Base-by-base conservation (phyloP, 108 stramenopile species). In the Fragilaria radians region DNA sequence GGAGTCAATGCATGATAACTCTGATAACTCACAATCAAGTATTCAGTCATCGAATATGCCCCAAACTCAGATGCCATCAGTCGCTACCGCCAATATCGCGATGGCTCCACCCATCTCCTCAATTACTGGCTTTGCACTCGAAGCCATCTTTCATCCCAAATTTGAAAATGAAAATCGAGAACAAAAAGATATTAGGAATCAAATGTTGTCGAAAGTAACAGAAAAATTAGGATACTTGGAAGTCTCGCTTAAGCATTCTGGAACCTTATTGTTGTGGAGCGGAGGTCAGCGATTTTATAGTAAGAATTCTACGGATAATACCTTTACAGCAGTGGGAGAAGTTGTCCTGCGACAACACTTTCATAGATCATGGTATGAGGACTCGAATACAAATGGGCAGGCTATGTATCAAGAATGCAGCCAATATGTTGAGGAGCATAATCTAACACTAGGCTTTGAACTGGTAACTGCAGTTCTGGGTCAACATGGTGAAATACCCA, bases 131-230 rank as follows among this genome's bases (percentile, higher is more conserved):
- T 56, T 89, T n/a, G 68, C 72, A 18, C 66, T 88, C 0, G 91
- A 92, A 60, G 91, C 83, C 7, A 85, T 92, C 24, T 92, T 92
- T 61, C 83, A 87, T 73, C 91, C 91, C 11, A 92, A 92, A 59
- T 92, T 92, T 63, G 91, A 88, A 52, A 92, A 92, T 61, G 91
- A 92, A 71, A 61, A 63, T 45, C 47, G 50, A 52, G 64, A 45
- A 54, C 36, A 72, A 62, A 52, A 62, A 61, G 7, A 69, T 45
- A 75, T 91, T 42, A 80, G 90, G 19, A 52, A 65, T 21, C 47
- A 68, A 53, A 91, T 91, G 90, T 66, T 73, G 36, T 34, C 71
- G 27, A 60, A 42, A 24, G 78, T 91, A 0, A 24, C 52, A 2
- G 7, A 55, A 1, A 26, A 62, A 14, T 9, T 52, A 23, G 91